Conservation (phyloP, 2,329 filamentous ascomycete species). For the Colletotrichum tropicale region DNA sequence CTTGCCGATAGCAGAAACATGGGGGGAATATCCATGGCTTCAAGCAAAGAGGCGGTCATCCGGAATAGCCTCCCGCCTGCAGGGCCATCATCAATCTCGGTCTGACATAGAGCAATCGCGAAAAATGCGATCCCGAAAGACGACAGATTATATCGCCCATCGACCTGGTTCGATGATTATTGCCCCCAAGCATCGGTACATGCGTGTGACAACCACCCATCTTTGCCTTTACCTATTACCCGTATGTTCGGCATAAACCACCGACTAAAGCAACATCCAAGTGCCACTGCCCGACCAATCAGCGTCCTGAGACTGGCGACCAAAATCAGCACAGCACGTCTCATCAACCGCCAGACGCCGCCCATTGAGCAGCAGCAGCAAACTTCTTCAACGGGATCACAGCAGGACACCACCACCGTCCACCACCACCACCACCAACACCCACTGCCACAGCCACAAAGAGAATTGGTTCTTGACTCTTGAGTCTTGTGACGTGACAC, state of each 20-base stretch:
- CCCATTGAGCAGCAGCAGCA: not conserved
- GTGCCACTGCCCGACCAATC: conserved; percentile 11
- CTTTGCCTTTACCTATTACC: not conserved
- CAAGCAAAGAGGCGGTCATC: not conserved
- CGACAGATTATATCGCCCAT: not conserved
- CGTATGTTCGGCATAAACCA: conserved; percentile 7
- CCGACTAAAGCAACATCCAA: conserved; percentile 6
- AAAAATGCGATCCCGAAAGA: not conserved
- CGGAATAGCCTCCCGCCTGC: not conserved
- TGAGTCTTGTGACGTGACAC: not conserved
- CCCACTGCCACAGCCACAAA: not conserved
- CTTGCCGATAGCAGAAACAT: conserved; percentile 13
- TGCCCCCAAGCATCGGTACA: not conserved
- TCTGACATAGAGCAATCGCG: not conserved
- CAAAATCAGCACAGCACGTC: conserved; percentile 4
- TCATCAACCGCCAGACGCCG: conserved; percentile 24
- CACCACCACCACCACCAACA: not conserved
- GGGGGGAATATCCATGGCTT: not conserved
- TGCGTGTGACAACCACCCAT: not conserved
- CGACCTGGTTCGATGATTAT: not conserved
- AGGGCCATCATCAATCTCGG: not conserved
- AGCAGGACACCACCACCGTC: not conserved
- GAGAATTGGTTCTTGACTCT: not conserved
- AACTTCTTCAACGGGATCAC: conserved; percentile 13
- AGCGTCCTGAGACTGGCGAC: conserved; percentile 21